phyloP scores from a whole-genome alignment of 2,329 filamentous ascomycete species.

The Seiridium unicorne region DNA sequence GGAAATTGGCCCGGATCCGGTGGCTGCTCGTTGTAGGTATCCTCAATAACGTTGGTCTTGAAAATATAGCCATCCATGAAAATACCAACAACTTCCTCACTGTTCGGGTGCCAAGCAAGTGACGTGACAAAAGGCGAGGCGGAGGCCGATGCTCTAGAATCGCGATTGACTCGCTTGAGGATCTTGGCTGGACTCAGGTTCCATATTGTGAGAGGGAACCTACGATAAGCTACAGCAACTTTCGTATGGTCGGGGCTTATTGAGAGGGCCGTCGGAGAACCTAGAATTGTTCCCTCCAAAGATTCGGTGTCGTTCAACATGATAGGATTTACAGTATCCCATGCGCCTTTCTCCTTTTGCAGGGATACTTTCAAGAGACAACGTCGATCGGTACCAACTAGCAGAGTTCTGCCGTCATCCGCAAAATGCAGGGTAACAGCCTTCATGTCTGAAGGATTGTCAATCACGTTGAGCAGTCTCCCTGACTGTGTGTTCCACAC shows the following conservation, averaged over 20 bases:
- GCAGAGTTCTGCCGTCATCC: neutral
- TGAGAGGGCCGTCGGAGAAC: neutral
- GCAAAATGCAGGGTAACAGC: neutral
- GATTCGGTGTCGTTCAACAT: constrained; percentile 1
- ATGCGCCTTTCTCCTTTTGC: neutral
- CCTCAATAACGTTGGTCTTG: constrained; percentile 19
- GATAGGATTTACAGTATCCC: neutral
- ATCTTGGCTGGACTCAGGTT: neutral
- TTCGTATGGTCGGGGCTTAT: constrained; percentile 4
- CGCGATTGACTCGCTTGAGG: constrained; percentile 5
- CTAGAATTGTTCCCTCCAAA: constrained; percentile 1
- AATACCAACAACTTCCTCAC: constrained; percentile 19
- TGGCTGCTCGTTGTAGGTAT: constrained; percentile 14
- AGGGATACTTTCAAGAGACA: neutral
- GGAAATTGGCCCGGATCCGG: constrained; percentile 7
- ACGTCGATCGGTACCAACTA: neutral
- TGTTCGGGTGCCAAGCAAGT: constrained; percentile 20
- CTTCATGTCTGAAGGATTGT: neutral
- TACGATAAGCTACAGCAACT: constrained; percentile 1
- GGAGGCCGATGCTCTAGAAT: neutral
- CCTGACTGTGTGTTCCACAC: constrained; percentile 11
- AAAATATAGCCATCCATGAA: constrained; percentile 20
- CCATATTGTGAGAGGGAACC: constrained; percentile 6
- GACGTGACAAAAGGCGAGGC: neutral
- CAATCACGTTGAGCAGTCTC: neutral